Percentiles rank a stretch among this genome's conserved stretches.
Evolutionary conservation across 352 stramenopile genomes (phyloP).

Genomic region (Pilasporangium apinafurcum): DNA sequence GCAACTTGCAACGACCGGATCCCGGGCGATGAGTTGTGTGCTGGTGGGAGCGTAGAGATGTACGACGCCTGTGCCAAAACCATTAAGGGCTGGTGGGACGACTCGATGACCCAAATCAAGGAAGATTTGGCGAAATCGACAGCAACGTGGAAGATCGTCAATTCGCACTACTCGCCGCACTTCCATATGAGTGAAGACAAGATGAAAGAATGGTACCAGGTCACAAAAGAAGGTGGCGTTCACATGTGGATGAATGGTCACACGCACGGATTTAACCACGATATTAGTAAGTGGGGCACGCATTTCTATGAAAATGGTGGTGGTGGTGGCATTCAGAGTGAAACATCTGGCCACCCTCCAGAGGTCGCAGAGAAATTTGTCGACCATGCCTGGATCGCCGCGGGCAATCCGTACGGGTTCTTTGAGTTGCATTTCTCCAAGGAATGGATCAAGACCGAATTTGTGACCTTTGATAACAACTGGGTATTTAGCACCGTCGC

Average conservation of each 20-base stretch:
- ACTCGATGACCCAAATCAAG: constrained; percentile 60
- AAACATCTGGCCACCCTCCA: constrained; percentile 73
- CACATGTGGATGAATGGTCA: constrained; percentile 83
- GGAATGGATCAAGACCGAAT: constrained; percentile 81
- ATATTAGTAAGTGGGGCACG: constrained; percentile 78
- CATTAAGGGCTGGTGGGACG: constrained; percentile 77
- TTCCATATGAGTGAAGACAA: constrained; percentile 87
- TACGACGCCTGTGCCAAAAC: constrained; percentile 71
- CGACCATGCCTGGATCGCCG: constrained; percentile 72
- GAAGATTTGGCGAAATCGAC: constrained; percentile 64
- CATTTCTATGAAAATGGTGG: constrained; percentile 87
- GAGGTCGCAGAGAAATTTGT: constrained; percentile 73
- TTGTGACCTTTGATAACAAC: constrained; percentile 73
- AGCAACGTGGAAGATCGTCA: constrained; percentile 84
- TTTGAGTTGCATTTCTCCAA: constrained; percentile 81
- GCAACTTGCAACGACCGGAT: constrained; percentile 66
- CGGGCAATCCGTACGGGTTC: constrained; percentile 80
- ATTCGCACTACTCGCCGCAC: constrained; percentile 87
- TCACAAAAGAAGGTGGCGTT: constrained; percentile 71
- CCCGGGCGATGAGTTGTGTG: constrained; percentile 63
- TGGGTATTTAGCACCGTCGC: constrained; percentile 79
- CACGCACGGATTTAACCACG: constrained; percentile 86
- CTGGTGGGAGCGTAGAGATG: constrained; percentile 54
- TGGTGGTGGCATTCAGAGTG: constrained; percentile 79
- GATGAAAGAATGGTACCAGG: constrained; percentile 86